phyloP scores from a whole-genome alignment of 352 stramenopile genomes.

The Globisporangium radiosum region DNA sequence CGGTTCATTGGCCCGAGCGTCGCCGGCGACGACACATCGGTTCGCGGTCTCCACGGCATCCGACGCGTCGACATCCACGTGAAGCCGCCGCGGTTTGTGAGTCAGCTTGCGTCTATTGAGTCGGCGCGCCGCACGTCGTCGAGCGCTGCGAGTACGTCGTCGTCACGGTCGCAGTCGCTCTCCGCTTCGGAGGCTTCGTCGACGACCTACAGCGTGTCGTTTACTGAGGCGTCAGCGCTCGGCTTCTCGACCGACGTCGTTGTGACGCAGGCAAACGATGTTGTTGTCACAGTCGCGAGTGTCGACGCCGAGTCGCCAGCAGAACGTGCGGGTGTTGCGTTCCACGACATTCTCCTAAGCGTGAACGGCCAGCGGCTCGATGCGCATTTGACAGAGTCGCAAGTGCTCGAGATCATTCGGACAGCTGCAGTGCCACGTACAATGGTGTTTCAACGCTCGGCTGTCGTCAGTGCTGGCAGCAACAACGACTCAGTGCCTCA shows the following conservation, averaged over 20 bases:
- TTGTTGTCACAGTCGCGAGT: conserved; percentile 44
- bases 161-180: conserved; percentile 26
- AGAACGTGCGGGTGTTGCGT: conserved; percentile 41
- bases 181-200: neutral
- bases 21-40: conserved; percentile 26
- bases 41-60: conserved; percentile 45
- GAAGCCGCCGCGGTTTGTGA: conserved; percentile 62
- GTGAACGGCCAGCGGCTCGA: conserved; percentile 61
- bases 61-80: conserved; percentile 54
- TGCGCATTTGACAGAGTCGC: conserved; percentile 47
- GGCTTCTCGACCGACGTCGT: conserved; percentile 53
- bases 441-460: conserved; percentile 46
- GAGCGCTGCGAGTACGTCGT: conserved; percentile 18
- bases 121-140: conserved; percentile 29
- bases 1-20: conserved; percentile 60
- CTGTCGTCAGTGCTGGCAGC: conserved; percentile 21
- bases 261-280: conserved; percentile 40
- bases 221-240: conserved; percentile 34
- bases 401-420: conserved; percentile 58
- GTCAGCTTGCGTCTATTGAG: conserved; percentile 24
- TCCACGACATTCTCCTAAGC: conserved; percentile 50
- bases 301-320: conserved; percentile 52
- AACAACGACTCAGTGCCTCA: neutral
- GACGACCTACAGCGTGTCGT: conserved; percentile 51
- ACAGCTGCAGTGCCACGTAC: conserved; percentile 39